Base-by-base conservation (phyloP, 2,329 filamentous ascomycete genomes). In the Sarocladiaceae sp. region DNA sequence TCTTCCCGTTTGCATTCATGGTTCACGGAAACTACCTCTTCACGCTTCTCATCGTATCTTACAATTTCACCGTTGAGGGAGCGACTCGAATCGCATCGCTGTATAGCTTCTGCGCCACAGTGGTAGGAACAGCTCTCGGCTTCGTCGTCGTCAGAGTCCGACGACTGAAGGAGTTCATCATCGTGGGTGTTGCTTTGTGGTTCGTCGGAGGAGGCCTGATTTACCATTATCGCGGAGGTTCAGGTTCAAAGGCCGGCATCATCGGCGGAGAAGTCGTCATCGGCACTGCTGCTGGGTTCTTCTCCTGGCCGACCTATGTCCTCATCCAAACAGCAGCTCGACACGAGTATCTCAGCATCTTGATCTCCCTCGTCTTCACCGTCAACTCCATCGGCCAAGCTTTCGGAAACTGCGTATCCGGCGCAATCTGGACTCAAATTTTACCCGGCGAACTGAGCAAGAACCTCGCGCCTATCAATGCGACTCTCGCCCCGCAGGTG, bases 21-120 rank as follows among this genome's bases (percentile, higher is more conserved):
- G 70, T 80, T 18, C 81, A 84, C 60, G 79, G 75, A 31, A 78
- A 83, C 58, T 84, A 78, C 57, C 67, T 85, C 0, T 84, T 77
- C 60, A 82, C 80, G 0, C 75, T 84, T 0, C 75, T 85, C 2
- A 62, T 78, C 6, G 78, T 85, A 10, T 74, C 73, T 2, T 84
- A 83, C 56, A 74, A 80, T 59, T 79, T 83, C 58, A 74, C 75
- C 2, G 66, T 79, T 28, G 71, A 72, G 52, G 76, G 69, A 10
- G 79, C 82, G 0, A 83, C 79, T 0, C 76, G 81, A 1, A 80
- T 85, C 40, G 58, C 72, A 1, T 79, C 78, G 0, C 72, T 85
- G 26, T 85, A 81, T 64, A 70, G 66, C 2, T 74, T 74, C 50
- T 72, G 70, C 15, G 81, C 78, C 1, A 79, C 83, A 26, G 66